These are phyloP conservation scores for Tulasnella sp. DNA, from an alignment of 768 basidiomycete genomes.

Conservation along the genomic window DNA sequence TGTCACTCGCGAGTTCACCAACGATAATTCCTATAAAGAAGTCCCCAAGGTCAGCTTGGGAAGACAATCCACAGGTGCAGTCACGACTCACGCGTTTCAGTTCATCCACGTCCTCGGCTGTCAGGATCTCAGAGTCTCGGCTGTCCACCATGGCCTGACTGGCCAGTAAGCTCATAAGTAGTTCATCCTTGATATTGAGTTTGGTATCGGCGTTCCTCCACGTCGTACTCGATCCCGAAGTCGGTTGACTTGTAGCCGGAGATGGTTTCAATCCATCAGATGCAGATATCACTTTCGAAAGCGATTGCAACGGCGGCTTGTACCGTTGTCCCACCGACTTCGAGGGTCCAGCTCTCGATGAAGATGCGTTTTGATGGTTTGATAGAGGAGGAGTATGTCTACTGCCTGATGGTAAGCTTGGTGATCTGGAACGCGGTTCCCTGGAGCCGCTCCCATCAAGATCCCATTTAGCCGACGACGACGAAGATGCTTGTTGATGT, in stretches of 20 bases:
- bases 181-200: constrained; percentile 62
- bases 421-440: no score
- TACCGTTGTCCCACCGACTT: no score
- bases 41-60: not conserved
- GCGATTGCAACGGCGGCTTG: no score
- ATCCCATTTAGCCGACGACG: no score
- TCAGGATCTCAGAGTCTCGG: constrained; percentile 65
- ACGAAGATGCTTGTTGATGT: no score
- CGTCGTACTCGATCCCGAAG: not conserved
- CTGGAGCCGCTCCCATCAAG: no score
- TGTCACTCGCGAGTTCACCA: constrained; percentile 52
- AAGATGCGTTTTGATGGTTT: no score
- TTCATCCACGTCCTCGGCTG: constrained; percentile 59
- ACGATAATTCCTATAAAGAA: constrained; percentile 54
- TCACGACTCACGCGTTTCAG: constrained; percentile 50
- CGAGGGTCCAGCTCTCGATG: no score
- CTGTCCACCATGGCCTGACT: constrained; percentile 94
- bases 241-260: not conserved
- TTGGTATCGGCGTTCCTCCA: constrained; percentile 27
- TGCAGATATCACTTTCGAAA: no score
- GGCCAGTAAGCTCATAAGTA: constrained; percentile 80
- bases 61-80: constrained; percentile 27
- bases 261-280: not conserved
- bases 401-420: no score
- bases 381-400: no score